These are phyloP conservation scores for Suillus discolor DNA, from an alignment of 768 basidiomycete species.

Conservation along the genomic window DNA sequence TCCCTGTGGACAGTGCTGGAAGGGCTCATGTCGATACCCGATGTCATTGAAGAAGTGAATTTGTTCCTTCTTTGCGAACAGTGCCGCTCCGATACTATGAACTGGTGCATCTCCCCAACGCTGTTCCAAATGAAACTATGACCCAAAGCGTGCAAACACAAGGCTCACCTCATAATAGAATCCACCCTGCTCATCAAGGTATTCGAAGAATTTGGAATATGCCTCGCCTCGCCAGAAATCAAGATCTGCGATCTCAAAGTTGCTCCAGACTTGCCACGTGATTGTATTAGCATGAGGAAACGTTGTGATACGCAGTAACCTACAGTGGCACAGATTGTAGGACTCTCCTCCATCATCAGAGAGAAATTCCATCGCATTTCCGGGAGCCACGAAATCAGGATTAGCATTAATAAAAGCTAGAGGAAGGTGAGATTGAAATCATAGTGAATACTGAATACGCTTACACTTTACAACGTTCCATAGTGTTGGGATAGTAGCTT, in stretches of 20 bases:
- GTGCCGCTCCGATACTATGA: constrained; percentile 79
- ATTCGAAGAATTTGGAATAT: constrained; percentile 82
- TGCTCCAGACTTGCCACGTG: constrained; percentile 57
- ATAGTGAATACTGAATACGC: constrained; percentile 8
- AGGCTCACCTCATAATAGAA: constrained; percentile 87
- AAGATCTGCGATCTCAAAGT: constrained; percentile 87
- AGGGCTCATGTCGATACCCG: constrained; percentile 80
- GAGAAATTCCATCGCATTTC: constrained; percentile 75
- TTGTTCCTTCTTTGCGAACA: constrained; percentile 74
- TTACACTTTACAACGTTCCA: constrained; percentile 76
- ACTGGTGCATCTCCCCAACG: constrained; percentile 90
- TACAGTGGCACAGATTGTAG: constrained; percentile 82
- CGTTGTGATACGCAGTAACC: constrained; percentile 28
- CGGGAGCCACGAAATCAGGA: constrained; percentile 58
- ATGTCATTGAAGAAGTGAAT: constrained; percentile 86
- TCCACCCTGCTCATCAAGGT: constrained; percentile 79
- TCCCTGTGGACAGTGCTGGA: constrained; percentile 74
- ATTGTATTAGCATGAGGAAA: not conserved
- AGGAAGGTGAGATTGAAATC: constrained; percentile 6
- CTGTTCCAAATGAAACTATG: constrained; percentile 30
- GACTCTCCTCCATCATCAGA: constrained; percentile 68
- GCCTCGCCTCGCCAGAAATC: constrained; percentile 87
- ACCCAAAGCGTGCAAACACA: constrained; percentile 1
- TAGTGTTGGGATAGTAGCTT: constrained; percentile 76
- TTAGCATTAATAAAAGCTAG: constrained; percentile 70